Conservation (phyloP, 2,329 filamentous ascomycete species). For the Xylariaceae sp. region DNA sequence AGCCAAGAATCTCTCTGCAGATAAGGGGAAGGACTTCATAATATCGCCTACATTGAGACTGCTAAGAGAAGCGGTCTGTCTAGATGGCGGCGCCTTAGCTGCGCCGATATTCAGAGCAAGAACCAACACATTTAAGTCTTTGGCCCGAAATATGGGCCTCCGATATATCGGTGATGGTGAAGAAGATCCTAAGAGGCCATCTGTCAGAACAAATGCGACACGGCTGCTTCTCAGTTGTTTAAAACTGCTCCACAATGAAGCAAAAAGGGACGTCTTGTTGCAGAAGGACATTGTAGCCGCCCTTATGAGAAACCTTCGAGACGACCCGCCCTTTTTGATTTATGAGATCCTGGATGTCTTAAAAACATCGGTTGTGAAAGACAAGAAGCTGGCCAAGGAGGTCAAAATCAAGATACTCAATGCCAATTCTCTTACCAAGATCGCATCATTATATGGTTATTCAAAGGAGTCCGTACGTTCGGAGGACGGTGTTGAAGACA, state of each 20-base stretch:
- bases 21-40: slow-evolving; percentile 79
- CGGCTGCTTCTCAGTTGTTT: slow-evolving; percentile 76
- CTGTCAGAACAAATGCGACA: slow-evolving; percentile 77
- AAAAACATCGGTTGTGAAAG: slow-evolving; percentile 66
- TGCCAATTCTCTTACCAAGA: slow-evolving; percentile 65
- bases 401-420: slow-evolving; percentile 74
- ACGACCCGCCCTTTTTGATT: slow-evolving; percentile 72
- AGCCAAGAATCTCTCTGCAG: slow-evolving; percentile 71
- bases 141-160: slow-evolving; percentile 78
- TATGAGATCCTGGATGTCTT: slow-evolving; percentile 69
- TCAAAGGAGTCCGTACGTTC: slow-evolving; percentile 40
- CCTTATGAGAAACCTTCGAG: slow-evolving; percentile 71
- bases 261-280: slow-evolving; percentile 77
- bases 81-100: slow-evolving; percentile 80
- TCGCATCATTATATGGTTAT: slow-evolving; percentile 68
- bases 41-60: slow-evolving; percentile 85
- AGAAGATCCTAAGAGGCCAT: slow-evolving; percentile 67
- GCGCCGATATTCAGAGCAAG: slow-evolving; percentile 72
- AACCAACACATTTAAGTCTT: slow-evolving; percentile 71
- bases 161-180: slow-evolving; percentile 53
- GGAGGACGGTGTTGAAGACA: slow-evolving; percentile 39
- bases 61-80: slow-evolving; percentile 76
- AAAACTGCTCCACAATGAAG: slow-evolving; percentile 69
- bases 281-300: slow-evolving; percentile 67
- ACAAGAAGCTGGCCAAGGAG: slow-evolving; percentile 67